Base-by-base conservation (phyloP, 2,329 filamentous ascomycete genomes). In the Apiospora saccharicola region DNA sequence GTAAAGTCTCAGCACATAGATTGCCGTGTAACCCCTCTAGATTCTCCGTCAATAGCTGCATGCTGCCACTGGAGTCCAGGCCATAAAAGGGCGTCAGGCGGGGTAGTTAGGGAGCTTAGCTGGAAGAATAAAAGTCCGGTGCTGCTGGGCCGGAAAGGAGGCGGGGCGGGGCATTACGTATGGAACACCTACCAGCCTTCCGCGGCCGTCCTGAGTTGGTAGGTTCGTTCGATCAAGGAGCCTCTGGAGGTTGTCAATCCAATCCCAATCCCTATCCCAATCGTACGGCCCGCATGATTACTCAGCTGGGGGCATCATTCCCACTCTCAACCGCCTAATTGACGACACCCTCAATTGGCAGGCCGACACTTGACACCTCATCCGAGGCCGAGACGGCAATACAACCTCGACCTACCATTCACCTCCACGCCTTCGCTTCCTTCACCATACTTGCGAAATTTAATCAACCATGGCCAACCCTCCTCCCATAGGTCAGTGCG, bases 401-500 rank as follows among this genome's bases (percentile, higher is more conserved):
- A 64, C 57, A 64, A 24, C 34, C 57, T 64, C 57, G 30, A 64
- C 57, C 53, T 61, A 61, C 53, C 57, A 64, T n/a, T 34, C 57
- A 64, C 34, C 57, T n/a, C 19, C 57, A 37, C 34, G 12, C 19
- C 19, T 14, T n/a, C 6, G 12, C 10, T 14, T 41, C 19, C 22
- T 64, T 41, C 34, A n/a, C 34, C 34, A 37, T 22, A 5, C 57
- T 41, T 64, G 57, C 57, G 57, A 34, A 41, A 13, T 19, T 10
- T 14, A 64, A 41, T 13, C 19, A 82, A 81, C 72, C 67, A 89
- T 89, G 88, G 84, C 87, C 73, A 82, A 83, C 77, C 83, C 83
- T 75, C 84, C 87, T 76, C 87, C 88, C 78, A 90, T 90, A 82
- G 87, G 87, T 89, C 84, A 78, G 85, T 82, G 73, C 73, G 34